phyloP scores from a whole-genome alignment of 2,329 filamentous ascomycete genomes.

The Cladosporium sp. region DNA sequence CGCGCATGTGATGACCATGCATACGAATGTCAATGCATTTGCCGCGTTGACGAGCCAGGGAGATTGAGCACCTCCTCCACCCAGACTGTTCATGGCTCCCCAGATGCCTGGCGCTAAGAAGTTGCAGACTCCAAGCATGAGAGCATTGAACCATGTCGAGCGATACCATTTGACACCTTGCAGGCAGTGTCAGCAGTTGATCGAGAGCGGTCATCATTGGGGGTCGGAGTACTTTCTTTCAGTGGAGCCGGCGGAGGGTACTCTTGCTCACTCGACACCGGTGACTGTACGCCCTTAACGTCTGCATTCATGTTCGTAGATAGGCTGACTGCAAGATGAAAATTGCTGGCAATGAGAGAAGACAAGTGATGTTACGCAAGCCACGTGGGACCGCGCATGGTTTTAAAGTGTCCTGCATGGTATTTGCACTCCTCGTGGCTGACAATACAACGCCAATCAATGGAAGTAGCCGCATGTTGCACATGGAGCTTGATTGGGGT shows the following conservation, averaged over 20 bases:
- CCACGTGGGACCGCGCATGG: background rate
- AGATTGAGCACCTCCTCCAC: conserved; percentile 65
- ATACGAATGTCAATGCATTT: conserved; percentile 69
- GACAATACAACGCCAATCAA: background rate
- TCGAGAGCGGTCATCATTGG: too few species aligned
- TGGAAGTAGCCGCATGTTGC: background rate
- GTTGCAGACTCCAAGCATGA: conserved; percentile 69
- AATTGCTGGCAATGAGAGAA: background rate
- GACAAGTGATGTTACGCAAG: background rate
- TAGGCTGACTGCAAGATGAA: background rate
- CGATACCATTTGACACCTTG: conserved; percentile 56
- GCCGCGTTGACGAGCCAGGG: conserved; percentile 69
- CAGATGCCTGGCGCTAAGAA: conserved; percentile 71
- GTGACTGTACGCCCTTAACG: conserved; percentile 1
- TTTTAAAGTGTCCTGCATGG: background rate
- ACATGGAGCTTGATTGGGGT: background rate
- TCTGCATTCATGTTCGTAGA: background rate
- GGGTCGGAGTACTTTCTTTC: background rate
- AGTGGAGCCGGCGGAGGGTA: background rate
- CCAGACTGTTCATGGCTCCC: conserved; percentile 68
- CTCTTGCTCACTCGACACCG: conserved; percentile 5
- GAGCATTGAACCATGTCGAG: conserved; percentile 71
- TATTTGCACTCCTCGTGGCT: background rate
- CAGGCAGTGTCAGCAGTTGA: background rate
- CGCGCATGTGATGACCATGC: conserved; percentile 71